These are phyloP conservation scores for Solanum virginianum DNA, from an alignment of 257 asterid species.

Conservation along the genomic window DNA sequence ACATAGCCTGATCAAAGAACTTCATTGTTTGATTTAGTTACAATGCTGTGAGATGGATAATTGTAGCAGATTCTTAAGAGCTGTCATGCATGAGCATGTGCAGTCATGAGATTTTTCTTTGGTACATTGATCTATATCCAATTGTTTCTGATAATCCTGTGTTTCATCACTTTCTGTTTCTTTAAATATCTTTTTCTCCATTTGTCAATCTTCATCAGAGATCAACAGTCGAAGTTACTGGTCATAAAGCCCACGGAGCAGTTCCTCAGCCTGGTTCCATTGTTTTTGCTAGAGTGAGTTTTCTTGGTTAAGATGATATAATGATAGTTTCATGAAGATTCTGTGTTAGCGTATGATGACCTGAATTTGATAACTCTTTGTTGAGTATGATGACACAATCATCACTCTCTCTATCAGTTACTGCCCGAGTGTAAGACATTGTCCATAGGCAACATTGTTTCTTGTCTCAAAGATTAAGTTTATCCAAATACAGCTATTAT, in stretches of 20 bases:
- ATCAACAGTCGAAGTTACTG: slow-evolving; percentile 70
- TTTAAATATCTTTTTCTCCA: slow-evolving; percentile 3
- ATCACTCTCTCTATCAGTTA: neutral
- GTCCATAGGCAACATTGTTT: neutral
- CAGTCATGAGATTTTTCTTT: neutral
- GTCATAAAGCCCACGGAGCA: slow-evolving; percentile 89
- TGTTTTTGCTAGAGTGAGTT: slow-evolving; percentile 72
- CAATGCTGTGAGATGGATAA: neutral
- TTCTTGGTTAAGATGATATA: neutral
- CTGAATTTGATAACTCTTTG: neutral
- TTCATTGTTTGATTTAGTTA: neutral
- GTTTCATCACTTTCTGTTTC: neutral
- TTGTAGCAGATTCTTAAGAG: neutral
- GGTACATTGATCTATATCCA: neutral
- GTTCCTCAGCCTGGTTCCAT: slow-evolving; percentile 82
- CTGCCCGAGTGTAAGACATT: neutral
- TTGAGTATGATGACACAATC: neutral
- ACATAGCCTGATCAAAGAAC: neutral
- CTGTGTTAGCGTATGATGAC: neutral
- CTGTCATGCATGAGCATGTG: neutral
- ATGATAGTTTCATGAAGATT: neutral
- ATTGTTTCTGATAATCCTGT: neutral
- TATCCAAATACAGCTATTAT: neutral
- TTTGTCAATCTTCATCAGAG: slow-evolving; percentile 31
- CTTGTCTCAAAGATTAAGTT: neutral